A percentile compares a stretch with the other conserved stretches of the same genome.
phyloP scores from a whole-genome alignment of 768 basidiomycete genomes.

The Asterophora parasitica region DNA sequence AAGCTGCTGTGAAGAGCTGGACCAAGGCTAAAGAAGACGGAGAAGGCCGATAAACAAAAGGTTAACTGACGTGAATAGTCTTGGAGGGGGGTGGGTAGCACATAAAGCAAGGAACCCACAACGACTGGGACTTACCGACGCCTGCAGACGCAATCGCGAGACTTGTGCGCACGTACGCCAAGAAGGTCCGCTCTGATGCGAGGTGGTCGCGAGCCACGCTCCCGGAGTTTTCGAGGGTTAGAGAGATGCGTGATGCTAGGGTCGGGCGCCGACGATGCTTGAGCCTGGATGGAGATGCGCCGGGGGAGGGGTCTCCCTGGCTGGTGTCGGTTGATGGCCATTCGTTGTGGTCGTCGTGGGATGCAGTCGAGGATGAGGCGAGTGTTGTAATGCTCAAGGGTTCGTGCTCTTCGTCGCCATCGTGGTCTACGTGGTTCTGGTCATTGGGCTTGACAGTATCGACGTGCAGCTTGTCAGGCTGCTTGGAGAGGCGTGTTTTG shows the following conservation, averaged over 20 bases:
- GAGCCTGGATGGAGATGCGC: not conserved
- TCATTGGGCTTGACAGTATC: not conserved
- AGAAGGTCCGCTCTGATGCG: constrained; percentile 47
- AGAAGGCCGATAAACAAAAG: not conserved
- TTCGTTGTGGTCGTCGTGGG: not conserved
- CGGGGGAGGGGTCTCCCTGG: not conserved
- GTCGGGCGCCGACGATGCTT: not conserved
- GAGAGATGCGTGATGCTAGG: constrained; percentile 7
- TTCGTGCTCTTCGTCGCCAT: not conserved
- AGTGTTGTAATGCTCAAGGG: constrained; percentile 3
- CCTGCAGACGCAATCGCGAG: constrained; percentile 48
- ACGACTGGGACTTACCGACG: constrained; percentile 28
- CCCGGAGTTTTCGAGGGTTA: constrained; percentile 41
- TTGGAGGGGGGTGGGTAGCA: too few species aligned
- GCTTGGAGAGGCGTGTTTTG: not conserved
- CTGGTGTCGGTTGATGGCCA: not conserved
- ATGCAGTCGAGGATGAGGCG: not conserved
- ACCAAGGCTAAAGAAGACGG: constrained; percentile 16
- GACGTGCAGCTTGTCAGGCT: constrained; percentile 1
- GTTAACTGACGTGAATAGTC: too few species aligned
- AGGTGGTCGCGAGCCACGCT: constrained; percentile 52
- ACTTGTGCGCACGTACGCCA: constrained; percentile 51
- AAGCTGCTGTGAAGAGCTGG: constrained; percentile 19
- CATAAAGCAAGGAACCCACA: too few species aligned
- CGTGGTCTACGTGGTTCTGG: not conserved